Conservation (phyloP, 495 filamentous ascomycete species). For the Peziza echinospora region DNA sequence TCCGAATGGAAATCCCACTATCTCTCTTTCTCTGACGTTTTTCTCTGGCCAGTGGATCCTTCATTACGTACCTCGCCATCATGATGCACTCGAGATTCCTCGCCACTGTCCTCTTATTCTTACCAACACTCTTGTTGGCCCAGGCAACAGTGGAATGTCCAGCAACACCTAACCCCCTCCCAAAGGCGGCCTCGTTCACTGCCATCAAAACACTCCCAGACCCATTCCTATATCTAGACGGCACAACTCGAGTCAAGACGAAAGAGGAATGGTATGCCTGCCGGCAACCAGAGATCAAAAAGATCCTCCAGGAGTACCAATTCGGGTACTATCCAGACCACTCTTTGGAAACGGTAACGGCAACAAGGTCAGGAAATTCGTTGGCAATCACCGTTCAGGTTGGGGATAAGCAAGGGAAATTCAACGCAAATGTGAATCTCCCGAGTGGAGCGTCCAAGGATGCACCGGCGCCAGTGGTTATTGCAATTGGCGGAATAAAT, state of each 20-base stretch:
- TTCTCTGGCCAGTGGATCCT: too few species aligned
- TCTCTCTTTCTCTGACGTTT: too few species aligned
- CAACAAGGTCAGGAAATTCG: constrained; percentile 28
- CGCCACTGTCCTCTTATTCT: too few species aligned
- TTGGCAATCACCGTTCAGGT: constrained; percentile 27
- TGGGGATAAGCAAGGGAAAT: constrained; percentile 26
- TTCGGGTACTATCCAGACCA: constrained; percentile 34
- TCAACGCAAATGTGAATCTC: constrained; percentile 26
- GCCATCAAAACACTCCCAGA: background rate
- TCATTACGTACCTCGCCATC: too few species aligned
- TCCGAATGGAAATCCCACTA: too few species aligned
- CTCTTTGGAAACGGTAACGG: constrained; percentile 28
- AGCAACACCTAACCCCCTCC: background rate
- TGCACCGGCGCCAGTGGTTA: constrained; percentile 28
- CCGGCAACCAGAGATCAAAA: constrained; percentile 30
- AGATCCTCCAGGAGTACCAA: constrained; percentile 33
- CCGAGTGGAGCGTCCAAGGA: constrained; percentile 19
- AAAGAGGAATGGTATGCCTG: constrained; percentile 31
- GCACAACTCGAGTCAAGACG: constrained; percentile 24
- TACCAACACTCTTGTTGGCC: background rate
- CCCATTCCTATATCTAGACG: constrained; percentile 14
- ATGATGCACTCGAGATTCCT: too few species aligned
- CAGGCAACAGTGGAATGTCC: background rate
- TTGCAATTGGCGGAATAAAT: constrained; percentile 33
- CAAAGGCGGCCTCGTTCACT: background rate